Evolutionary conservation across 2,329 filamentous ascomycete genomes (phyloP), one percentile per base, ranked within the genome.

Genomic region (Lasiodiplodia theobromae): DNA sequence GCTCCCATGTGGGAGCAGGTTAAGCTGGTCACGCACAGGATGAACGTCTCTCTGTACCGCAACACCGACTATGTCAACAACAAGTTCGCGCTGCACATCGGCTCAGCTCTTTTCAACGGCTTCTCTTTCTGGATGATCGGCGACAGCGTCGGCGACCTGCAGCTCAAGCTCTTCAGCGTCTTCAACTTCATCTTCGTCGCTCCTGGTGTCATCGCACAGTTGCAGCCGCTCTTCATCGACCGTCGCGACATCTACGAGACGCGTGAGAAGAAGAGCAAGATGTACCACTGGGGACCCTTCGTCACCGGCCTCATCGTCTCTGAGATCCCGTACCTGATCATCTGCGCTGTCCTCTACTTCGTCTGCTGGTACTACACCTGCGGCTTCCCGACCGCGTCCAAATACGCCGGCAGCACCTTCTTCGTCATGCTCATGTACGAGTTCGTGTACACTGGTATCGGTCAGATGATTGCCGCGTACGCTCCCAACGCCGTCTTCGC

Each of bases 21-120:
- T 14, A 74, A 73, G 65, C 67, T 78, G 14, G 77, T 79, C 49
- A 75, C 73, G 1, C 60, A 76, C 6, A 75, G 78, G 40, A 86
- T 84, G 81, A 86, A 86, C 73, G 72, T 85, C 0, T 81, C 87
- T 0, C 77, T 91, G 1, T 91, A 81, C 76, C 86, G 89, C 70
- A 91, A 91, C 76, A 83, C 80, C 0, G 87, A 89, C 70, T 90
- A 91, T 71, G 73, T 88, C 70, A 88, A 87, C 77, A 89, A 89
- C 81, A 90, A 90, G 75, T 73, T 90, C 65, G 76, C 77, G 4
- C 78, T 85, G 5, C 83, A 85, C 70, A 77, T 85, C 51, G 76
- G 77, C 23, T 78, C 77, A 7, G 74, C 69, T 1, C 67, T 68
- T 2, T 68, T 68, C 58, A 68, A 68, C 58, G 67, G 67, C n/a